These are phyloP conservation scores for Ascochyta rabiei DNA, from an alignment of 2,329 filamentous ascomycete species.

Conservation along the genomic window DNA sequence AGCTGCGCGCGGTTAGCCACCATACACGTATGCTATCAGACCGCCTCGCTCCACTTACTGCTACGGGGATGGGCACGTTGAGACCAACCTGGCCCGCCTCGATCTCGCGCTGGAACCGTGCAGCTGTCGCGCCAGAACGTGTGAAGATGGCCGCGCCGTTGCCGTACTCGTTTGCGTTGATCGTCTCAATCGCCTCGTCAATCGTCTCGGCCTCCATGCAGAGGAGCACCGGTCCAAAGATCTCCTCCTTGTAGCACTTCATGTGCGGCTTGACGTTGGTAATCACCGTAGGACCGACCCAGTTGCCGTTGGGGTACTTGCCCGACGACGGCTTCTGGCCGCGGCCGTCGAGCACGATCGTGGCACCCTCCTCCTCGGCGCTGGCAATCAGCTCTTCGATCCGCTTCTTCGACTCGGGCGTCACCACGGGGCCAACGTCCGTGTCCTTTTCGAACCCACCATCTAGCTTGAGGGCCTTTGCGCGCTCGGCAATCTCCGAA, in stretches of 20 bases:
- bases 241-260: slow-evolving; percentile 84
- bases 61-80: slow-evolving; percentile 78
- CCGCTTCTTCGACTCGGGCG: slow-evolving; percentile 75
- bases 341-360: slow-evolving; percentile 80
- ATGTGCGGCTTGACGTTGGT: slow-evolving; percentile 79
- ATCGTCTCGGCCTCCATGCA: slow-evolving; percentile 79
- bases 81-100: slow-evolving; percentile 86
- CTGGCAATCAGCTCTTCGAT: slow-evolving; percentile 78
- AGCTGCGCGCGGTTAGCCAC: slow-evolving; percentile 40
- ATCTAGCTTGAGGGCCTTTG: slow-evolving; percentile 74
- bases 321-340: slow-evolving; percentile 70
- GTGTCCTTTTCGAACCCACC: slow-evolving; percentile 82
- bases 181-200: slow-evolving; percentile 79
- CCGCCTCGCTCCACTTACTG: slow-evolving; percentile 34
- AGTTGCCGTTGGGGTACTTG: slow-evolving; percentile 87
- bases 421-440: slow-evolving; percentile 83
- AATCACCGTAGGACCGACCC: slow-evolving; percentile 81
- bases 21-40: background rate
- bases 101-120: slow-evolving; percentile 78
- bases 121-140: slow-evolving; percentile 74
- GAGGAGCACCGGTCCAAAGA: slow-evolving; percentile 84
- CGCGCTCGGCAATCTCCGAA: slow-evolving; percentile 75
- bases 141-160: slow-evolving; percentile 89
- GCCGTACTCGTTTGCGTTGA: slow-evolving; percentile 86
- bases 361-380: slow-evolving; percentile 81